These are phyloP conservation scores for Litsea cubeba DNA, from an alignment of 164 flowering plant species.

Conservation along the genomic window DNA sequence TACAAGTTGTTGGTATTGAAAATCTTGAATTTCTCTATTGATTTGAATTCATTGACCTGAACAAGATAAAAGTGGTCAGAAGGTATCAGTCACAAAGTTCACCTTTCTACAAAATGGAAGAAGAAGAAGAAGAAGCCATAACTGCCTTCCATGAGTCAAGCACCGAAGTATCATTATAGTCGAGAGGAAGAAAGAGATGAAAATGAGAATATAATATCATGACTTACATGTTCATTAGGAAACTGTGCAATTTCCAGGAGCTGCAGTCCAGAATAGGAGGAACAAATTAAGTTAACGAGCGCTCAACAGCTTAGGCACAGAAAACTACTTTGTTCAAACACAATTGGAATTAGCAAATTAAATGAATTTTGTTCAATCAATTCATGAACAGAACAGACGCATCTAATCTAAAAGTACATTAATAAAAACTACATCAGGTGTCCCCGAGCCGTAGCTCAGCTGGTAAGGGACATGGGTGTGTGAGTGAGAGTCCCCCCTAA, in stretches of 20 bases:
- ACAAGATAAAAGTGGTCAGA: constrained; percentile 13
- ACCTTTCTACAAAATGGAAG: no score
- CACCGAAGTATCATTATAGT: not conserved
- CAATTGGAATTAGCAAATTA: not conserved
- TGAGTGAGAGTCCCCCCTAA: no score
- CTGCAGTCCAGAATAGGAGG: constrained; percentile 37
- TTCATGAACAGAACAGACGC: no score
- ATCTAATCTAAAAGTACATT: no score
- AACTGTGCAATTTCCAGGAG: constrained; percentile 87
- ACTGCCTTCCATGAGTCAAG: not conserved
- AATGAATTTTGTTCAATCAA: no score
- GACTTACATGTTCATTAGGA: constrained; percentile 74
- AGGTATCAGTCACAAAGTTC: not conserved
- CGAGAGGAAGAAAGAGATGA: not conserved
- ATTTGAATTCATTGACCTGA: constrained; percentile 87
- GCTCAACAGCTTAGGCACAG: not conserved
- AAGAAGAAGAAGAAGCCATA: not conserved
- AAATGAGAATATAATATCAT: not conserved
- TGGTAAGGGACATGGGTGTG: no score
- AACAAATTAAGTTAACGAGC: not conserved
- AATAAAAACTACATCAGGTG: no score
- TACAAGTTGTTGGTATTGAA: constrained; percentile 92
- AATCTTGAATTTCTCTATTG: constrained; percentile 92
- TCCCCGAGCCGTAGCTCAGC: no score
- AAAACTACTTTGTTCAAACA: not conserved